These are phyloP conservation scores for Centrapalus pauciflorus DNA, from an alignment of 129 eudicot genomes.

Conservation along the genomic window DNA sequence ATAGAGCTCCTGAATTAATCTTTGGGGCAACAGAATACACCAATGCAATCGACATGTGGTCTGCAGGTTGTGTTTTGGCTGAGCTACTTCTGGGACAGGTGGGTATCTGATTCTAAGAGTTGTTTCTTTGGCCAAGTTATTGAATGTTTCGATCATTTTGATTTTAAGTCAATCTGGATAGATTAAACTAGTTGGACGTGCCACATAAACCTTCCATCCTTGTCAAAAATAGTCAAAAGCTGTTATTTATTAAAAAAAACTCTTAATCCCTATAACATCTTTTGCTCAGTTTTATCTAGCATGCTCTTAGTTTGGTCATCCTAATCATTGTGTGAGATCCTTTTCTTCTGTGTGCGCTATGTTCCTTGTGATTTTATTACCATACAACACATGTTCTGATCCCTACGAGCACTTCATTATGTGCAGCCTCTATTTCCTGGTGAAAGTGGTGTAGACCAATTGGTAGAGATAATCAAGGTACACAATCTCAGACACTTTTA, in stretches of 20 bases:
- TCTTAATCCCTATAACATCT: too few relatives aligned
- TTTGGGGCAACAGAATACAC: constrained; percentile 99
- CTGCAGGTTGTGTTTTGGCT: constrained; percentile 95
- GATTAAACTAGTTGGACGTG: too few relatives aligned
- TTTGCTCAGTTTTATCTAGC: too few relatives aligned
- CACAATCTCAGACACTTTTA: neutral
- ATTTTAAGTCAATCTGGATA: neutral
- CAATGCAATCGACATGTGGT: constrained; percentile 98
- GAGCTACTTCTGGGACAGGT: constrained; percentile 95
- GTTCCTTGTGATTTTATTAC: neutral
- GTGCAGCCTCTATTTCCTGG: constrained; percentile 98
- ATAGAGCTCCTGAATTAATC: constrained; percentile 90
- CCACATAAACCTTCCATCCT: too few relatives aligned
- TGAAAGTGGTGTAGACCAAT: constrained; percentile 97
- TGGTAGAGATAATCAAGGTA: constrained; percentile 92
- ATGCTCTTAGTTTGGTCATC: too few relatives aligned
- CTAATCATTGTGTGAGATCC: too few relatives aligned
- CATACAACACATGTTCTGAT: constrained; percentile 6
- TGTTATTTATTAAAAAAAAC: too few relatives aligned
- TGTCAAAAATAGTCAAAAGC: too few relatives aligned
- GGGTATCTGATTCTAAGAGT: neutral
- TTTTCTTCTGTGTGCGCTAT: too few relatives aligned
- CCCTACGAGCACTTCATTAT: neutral
- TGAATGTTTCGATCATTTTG: neutral
- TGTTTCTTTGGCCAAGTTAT: neutral